Evolutionary conservation across 768 basidiomycete genomes (phyloP).

Genomic region (Mycena crocata): DNA sequence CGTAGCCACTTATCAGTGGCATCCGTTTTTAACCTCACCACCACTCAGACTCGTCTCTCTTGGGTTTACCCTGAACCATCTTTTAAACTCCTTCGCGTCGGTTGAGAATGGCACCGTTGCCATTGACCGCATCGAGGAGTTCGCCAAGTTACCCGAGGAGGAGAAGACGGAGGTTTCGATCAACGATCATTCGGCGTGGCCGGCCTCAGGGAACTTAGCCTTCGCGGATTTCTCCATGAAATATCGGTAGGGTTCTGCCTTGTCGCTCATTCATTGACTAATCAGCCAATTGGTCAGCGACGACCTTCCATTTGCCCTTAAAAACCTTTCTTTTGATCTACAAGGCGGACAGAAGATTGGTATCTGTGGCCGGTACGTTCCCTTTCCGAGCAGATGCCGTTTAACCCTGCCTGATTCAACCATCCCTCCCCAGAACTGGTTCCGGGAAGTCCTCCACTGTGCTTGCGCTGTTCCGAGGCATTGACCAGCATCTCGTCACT

Average conservation of each 20-base stretch:
- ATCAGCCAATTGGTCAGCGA: background rate
- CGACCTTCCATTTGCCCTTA: constrained; percentile 21
- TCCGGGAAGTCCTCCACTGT: constrained; percentile 23
- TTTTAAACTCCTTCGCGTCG: constrained; percentile 11
- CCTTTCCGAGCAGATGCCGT: background rate
- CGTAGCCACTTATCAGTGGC: background rate
- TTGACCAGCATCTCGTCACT: constrained; percentile 26
- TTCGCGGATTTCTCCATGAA: no score
- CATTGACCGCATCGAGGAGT: constrained; percentile 23
- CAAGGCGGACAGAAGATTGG: background rate
- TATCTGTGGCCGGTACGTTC: constrained; percentile 21
- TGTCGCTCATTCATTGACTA: background rate
- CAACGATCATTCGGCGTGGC: constrained; percentile 9
- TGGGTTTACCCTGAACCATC: background rate
- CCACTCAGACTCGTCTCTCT: constrained; percentile 10
- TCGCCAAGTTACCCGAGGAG: constrained; percentile 19
- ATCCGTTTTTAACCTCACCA: background rate
- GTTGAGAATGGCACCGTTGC: constrained; percentile 22
- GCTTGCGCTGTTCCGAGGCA: constrained; percentile 17
- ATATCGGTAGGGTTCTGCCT: constrained; percentile 11
- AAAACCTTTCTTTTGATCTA: constrained; percentile 16
- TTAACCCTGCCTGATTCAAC: background rate
- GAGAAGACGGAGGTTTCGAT: constrained; percentile 6
- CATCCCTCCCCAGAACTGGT: no score
- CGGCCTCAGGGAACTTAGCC: constrained; percentile 2